Percentiles rank a stretch among this genome's conserved stretches.
These are phyloP conservation scores for Inonotus obliquus DNA, from an alignment of 1,284 basidiomycete genomes.

Conservation along the genomic window DNA sequence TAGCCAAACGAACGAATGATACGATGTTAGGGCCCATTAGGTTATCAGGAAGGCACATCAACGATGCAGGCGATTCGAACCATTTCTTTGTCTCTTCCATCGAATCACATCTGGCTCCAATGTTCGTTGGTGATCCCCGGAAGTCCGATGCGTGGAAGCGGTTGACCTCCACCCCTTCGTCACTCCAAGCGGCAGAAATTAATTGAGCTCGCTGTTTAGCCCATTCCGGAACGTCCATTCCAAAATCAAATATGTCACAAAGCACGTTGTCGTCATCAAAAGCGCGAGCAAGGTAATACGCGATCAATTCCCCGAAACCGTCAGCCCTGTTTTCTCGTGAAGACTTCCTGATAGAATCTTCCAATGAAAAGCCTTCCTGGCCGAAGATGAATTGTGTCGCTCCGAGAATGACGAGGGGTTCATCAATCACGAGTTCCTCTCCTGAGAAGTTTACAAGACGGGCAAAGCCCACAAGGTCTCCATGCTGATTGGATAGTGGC, in stretches of 20 bases:
- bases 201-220: background rate
- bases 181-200: background rate
- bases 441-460: background rate
- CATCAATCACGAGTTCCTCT: background rate
- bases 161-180: background rate
- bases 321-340: background rate
- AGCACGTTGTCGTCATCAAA: background rate
- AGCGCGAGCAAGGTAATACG: background rate
- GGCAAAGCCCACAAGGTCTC: background rate
- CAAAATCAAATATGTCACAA: background rate
- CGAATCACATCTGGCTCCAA: background rate
- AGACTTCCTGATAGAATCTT: background rate
- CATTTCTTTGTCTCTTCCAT: no score
- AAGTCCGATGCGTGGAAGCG: background rate
- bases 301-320: background rate
- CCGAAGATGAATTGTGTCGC: background rate
- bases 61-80: no score
- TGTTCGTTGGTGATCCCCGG: background rate
- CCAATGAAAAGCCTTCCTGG: background rate
- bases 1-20: no score
- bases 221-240: background rate
- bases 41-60: no score
- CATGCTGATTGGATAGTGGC: background rate
- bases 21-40: no score
- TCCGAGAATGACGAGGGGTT: background rate